Evolutionary conservation across 768 basidiomycete species (phyloP), one percentile per base, ranked within the genome.

Genomic region (Collybia sordida): DNA sequence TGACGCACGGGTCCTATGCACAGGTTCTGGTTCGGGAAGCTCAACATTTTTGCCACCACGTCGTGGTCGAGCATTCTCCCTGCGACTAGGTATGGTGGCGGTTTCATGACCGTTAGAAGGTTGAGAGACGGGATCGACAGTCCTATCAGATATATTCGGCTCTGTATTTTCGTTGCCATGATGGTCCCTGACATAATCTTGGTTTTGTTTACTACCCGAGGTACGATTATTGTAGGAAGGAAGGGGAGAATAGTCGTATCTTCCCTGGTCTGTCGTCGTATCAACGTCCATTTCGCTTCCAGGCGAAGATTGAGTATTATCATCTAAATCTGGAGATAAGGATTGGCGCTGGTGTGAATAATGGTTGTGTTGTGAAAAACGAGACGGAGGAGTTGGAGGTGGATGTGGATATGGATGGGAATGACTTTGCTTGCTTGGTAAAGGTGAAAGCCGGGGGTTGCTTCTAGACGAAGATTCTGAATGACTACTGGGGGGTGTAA

Each of bases 351-450:
- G 52, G 6, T 35, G 39, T 22, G 52, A 24, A 24, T 36, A 49
- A 47, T 25, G 18, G 8, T 40, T 12, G n/a, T 27, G 38, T 11
- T 47, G 42, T 5, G 28, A 54, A 45, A 54, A 45, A 50, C 52
- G 56, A 46, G 36, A 45, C 43, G 51, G 47, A 39, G 25, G 54
- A 27, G 31, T 37, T 25, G 31, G 58, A 14, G 51, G 55, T n/a
- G 58, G 50, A 28, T 59, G 53, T 6, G 49, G 48, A 36, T 51
- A 47, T 23, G 54, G 36, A 22, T 56, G 57, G 5, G 55, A 54
- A n/a, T n/a, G n/a, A n/a, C n/a, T n/a, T 6, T 53, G 44, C 22
- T 47, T 56, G 31, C 47, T 50, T 34, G 51, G 49, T n/a, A 55
- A 8, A 24, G 56, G 53, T 4, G 53, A 49, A 36, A 51, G 54